Evolutionary conservation across 2,329 filamentous ascomycete species (phyloP), one percentile per base, ranked within the genome.

Genomic region (Furcasterigmium sp.): DNA sequence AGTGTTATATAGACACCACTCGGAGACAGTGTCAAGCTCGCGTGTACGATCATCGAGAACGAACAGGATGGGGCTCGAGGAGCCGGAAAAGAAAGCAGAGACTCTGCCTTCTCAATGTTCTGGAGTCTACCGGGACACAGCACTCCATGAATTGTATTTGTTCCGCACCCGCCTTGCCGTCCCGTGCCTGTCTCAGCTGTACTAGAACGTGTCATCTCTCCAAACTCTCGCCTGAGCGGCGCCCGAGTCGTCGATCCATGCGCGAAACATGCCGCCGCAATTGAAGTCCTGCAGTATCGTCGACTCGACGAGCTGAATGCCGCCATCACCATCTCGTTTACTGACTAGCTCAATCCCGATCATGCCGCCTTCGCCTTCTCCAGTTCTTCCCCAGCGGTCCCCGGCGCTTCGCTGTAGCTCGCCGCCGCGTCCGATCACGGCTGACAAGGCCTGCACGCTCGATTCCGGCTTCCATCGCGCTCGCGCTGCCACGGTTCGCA

Each of bases 191-290:
- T 37, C 28, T n/a, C 15, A 28, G 21, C 13, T 43, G n/a, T n/a
- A n/a, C n/a, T n/a, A n/a, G n/a, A n/a, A n/a, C 23, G 23, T 26
- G 32, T 35, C 51, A 1, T 57, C 57, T 4, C 59, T 66, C 67
- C 80, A 85, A 2, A 84, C 73, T 43, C 76, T 74, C 56, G 81
- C 78, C 19, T 72, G 67, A 15, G 73, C 68, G 45, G 67, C 66
- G 0, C 82, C 84, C 2, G 76, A 57, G 4, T 82, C 75, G 49
- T 87, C 77, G 17, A 86, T 67, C 76, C 85, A 91, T 1, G 87
- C 88, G 17, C 89, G 75, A 57, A 90, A 93, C 86, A 95, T 91
- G 1, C 90, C 90, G 5, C 83, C 85, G 53, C 86, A 93, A 58
- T 95, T 95, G 59, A 84, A 90, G 53, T 91, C 86, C 59, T 82